phyloP scores from a whole-genome alignment of 768 basidiomycete species.

The Hypholoma fasciculare region DNA sequence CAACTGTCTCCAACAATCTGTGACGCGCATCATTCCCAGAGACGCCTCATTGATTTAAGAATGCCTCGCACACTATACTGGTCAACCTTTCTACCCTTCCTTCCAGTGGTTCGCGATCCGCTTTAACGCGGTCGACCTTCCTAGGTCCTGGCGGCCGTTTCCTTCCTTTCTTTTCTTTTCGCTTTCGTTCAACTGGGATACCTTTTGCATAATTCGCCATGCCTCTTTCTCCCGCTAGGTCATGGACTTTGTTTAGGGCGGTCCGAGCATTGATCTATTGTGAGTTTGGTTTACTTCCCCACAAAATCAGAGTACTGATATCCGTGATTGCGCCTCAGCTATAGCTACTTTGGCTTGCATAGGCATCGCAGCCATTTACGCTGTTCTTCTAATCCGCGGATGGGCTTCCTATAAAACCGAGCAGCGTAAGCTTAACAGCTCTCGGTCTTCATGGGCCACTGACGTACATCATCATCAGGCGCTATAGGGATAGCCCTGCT shows the following conservation, averaged over 20 bases:
- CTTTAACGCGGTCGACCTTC: constrained; percentile 23
- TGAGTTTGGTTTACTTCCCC: constrained; percentile 18
- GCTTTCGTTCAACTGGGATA: constrained; percentile 4
- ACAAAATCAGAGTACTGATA: background rate
- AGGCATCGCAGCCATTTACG: constrained; percentile 31
- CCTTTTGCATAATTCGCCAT: constrained; percentile 14
- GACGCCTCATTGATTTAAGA: constrained; percentile 7
- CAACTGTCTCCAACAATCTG: background rate
- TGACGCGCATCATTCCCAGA: constrained; percentile 4
- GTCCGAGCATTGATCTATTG: constrained; percentile 34
- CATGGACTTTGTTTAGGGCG: constrained; percentile 32
- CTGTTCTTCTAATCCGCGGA: constrained; percentile 32
- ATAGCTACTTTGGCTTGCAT: constrained; percentile 31
- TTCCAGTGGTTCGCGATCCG: constrained; percentile 14
- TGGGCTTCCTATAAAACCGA: constrained; percentile 30
- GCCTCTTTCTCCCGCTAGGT: constrained; percentile 21
- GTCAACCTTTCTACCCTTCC: constrained; percentile 16
- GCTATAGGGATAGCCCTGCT: constrained; percentile 31
- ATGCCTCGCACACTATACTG: constrained; percentile 2
- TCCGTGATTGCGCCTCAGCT: constrained; percentile 17
- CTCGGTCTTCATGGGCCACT: background rate
- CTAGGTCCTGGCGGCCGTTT: constrained; percentile 30
- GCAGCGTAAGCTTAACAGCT: constrained; percentile 29
- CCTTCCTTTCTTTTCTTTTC: constrained; percentile 19
- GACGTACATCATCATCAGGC: constrained; percentile 22